Base-by-base conservation (phyloP, 257 asterid genomes). In the Jacaranda copaia region DNA sequence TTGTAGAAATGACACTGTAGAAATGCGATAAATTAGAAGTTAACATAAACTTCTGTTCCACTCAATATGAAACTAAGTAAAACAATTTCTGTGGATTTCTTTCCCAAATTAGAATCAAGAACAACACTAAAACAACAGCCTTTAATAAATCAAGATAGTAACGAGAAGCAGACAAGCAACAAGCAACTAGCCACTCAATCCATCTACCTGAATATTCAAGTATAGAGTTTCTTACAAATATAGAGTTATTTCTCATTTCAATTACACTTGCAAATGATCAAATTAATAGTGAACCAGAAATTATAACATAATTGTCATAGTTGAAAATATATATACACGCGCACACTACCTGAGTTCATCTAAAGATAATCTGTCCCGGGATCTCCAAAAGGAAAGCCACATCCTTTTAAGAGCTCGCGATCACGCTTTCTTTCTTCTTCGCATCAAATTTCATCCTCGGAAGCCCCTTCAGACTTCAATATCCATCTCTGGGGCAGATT, bases 311-410 rank as follows among this genome's bases (percentile, higher is more conserved):
- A 71, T 18, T 36, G 42, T 14, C 55, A 61, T 42, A 57, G 66
- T 32, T 9, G 16, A 49, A 75, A 35, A 35, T 13, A 55, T 8
- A 4, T 5, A 45, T n/a, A 18, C 5, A 48, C 11, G 2, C 13
- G 13, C 8, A 52, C 15, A 25, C 73, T 81, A 93, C 99, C 99
- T 91, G 90, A 95, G 92, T 85, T 95, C 98, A 81, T 93, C 98
- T 68, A 95, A 81, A 74, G 99, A 89, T 83, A 89, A 90, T 81
- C 98, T 91, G 57, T 93, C 93, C 81, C 99, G 86, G 82, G 99
- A 89, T 90, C 90, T 93, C 99, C 97, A 93, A 79, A 95, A 93
- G 84, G 97, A 85, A 79, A 89, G 86, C 99, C 98, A 91, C 98
- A 91, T 95, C 86, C 86, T 89, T 79, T 78, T 86, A 73, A 62